These are phyloP conservation scores for Aaosphaeria arxii DNA, from an alignment of 2,329 filamentous ascomycete genomes.

Conservation along the genomic window DNA sequence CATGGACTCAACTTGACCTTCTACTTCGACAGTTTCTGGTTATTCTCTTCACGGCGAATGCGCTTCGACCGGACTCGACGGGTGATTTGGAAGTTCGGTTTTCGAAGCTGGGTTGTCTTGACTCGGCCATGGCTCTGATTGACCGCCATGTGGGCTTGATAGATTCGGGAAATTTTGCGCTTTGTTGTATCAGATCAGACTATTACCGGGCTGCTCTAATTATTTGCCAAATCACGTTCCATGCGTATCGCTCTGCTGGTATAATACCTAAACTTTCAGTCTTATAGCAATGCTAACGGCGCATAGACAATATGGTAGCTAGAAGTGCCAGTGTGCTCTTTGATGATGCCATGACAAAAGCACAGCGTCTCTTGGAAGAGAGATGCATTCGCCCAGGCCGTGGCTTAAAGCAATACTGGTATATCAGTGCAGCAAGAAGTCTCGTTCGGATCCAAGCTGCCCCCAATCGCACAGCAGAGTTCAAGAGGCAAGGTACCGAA, in stretches of 20 bases:
- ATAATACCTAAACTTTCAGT: not conserved
- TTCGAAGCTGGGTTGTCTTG: conserved; percentile 9
- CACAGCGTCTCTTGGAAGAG: conserved; percentile 31
- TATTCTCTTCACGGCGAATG: conserved; percentile 15
- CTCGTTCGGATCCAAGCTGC: conserved; percentile 24
- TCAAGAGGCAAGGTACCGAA: conserved; percentile 21
- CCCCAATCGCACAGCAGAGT: conserved; percentile 11
- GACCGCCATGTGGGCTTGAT: conserved; percentile 10
- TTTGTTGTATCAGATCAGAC: conserved; percentile 16
- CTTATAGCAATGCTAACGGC: conserved; percentile 8
- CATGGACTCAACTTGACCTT: conserved; percentile 18
- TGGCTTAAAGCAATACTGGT: conserved; percentile 35
- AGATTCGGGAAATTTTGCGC: conserved; percentile 8
- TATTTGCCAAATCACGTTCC: conserved; percentile 16
- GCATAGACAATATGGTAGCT: conserved; percentile 7
- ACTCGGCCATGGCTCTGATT: conserved; percentile 9
- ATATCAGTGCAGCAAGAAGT: conserved; percentile 27
- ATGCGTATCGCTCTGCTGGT: conserved; percentile 8
- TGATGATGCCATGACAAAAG: conserved; percentile 14
- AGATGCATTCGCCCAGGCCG: conserved; percentile 30
- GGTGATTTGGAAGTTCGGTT: conserved; percentile 1
- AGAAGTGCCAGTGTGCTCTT: conserved; percentile 8
- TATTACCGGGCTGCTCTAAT: conserved; percentile 17
- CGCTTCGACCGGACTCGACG: conserved; percentile 1
- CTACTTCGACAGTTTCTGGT: conserved; percentile 25